These are phyloP conservation scores for Yarrowia sp. DNA, from an alignment of 805 yeast genomes.

Conservation along the genomic window DNA sequence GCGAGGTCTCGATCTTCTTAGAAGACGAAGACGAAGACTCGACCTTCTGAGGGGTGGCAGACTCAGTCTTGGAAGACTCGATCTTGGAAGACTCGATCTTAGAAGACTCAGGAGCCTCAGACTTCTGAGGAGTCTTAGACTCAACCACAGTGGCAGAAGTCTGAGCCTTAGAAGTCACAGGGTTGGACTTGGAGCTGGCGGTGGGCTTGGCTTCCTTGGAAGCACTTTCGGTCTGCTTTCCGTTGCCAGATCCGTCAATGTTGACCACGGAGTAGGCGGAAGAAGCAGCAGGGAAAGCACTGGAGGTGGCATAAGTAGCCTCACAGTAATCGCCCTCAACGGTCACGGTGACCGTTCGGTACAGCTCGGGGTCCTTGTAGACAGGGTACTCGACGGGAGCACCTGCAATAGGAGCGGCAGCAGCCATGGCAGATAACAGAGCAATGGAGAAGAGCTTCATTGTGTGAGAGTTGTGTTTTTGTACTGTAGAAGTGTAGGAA, in stretches of 20 bases:
- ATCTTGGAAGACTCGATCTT: too few relatives aligned
- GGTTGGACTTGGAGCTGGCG: neutral
- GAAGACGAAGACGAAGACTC: too few relatives aligned
- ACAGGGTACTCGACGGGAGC: constrained; percentile 6
- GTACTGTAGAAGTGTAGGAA: neutral
- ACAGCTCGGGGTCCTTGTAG: constrained; percentile 23
- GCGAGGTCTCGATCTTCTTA: too few relatives aligned
- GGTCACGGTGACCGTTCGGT: constrained; percentile 29
- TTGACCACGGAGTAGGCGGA: constrained; percentile 31
- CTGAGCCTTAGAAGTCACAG: neutral
- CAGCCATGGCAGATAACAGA: neutral
- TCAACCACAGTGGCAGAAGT: neutral
- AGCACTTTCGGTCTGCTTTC: neutral
- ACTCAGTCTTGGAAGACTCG: too few relatives aligned
- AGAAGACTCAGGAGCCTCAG: too few relatives aligned
- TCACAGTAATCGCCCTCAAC: constrained; percentile 28
- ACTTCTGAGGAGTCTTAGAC: too few relatives aligned
- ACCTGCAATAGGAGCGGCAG: constrained; percentile 12
- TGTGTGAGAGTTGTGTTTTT: neutral
- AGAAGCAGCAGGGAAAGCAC: constrained; percentile 28
- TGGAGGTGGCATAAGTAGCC: constrained; percentile 22
- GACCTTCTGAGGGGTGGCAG: too few relatives aligned
- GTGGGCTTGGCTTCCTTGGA: neutral
- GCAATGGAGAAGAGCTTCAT: constrained; percentile 9
- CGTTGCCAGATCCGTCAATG: constrained; percentile 29